Base-by-base conservation (phyloP, 1,139 yeast genomes). In the Geotrichum citri-aurantii region DNA sequence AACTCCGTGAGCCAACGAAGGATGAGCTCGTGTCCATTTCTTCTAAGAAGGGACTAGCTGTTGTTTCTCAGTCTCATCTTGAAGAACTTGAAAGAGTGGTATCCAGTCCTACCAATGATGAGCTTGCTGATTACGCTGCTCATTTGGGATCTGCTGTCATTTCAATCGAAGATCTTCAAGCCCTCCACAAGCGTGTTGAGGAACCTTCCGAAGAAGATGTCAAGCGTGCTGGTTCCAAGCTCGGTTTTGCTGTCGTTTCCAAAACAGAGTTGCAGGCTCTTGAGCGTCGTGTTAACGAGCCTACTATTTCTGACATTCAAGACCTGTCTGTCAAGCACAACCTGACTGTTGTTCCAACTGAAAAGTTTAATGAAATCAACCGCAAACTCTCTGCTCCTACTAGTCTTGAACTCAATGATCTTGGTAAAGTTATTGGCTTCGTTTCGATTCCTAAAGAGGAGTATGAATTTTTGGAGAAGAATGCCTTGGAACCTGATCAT, bases 41-140 rank as follows among this genome's bases (percentile, higher is more conserved):
- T 2, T 51, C 61, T 10, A 66, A 65, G 59, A 62, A 66, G 5
- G 71, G 69, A 10, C 57, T 71, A 46, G 42, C 48, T 26, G 27
- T 59, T 33, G 52, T 57, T 27, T 56, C 59, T 7, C 50, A 48
- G 37, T 17, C 54, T 14, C 58, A 46, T 27, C 56, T 59, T 10
- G 48, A 55, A 10, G 57, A 59, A 21, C 50, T 57, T 11, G 56
- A 56, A 29, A 27, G 50, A 8, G 63, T 62, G 14, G 55, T 55
- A 33, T 61, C 65, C 24, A 59, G 53, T 31, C 70, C 70, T 1
- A 61, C 65, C 6, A 63, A 62, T 55, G 66, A 61, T 12, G 79
- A 79, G 52, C 73, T 81, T 24, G 79, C 80, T 62, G 69, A 72
- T 11, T 80, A 77, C 66, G 84, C 83, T 1, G 70, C 76, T 55